Percentiles rank a stretch among this genome's conserved stretches.
Evolutionary conservation across 148 eudicot genomes (phyloP).

Genomic region (Rhododendron simsii): DNA sequence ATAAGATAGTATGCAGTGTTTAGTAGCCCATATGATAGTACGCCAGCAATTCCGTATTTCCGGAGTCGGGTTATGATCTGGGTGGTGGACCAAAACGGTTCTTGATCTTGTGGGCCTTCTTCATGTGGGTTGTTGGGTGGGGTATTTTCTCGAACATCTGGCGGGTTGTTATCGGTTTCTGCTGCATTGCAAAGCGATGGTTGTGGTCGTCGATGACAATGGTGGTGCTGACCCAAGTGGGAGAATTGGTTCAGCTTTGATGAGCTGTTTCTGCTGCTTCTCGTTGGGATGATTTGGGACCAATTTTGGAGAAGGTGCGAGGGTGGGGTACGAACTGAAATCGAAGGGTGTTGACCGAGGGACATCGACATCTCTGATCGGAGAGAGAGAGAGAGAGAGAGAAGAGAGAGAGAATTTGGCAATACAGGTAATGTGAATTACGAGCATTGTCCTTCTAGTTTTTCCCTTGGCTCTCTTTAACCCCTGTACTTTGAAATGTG

Average conservation of each 20-base stretch:
- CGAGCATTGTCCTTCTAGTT: background rate
- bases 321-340: background rate
- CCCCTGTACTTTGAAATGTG: background rate
- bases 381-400: background rate
- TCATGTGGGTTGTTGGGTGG: background rate
- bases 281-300: background rate
- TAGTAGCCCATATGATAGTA: conserved; percentile 20
- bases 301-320: background rate
- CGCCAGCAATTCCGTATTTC: conserved; percentile 20
- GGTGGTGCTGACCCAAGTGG: background rate
- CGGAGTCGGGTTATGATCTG: conserved; percentile 12
- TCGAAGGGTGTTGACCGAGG: background rate
- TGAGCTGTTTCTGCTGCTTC: background rate
- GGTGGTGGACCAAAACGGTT: background rate
- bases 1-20: conserved; percentile 18
- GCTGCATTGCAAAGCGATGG: background rate
- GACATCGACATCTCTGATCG: background rate
- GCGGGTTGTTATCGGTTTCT: background rate
- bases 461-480: background rate
- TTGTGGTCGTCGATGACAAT: background rate
- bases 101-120: background rate
- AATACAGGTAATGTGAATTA: background rate
- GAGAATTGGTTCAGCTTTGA: background rate
- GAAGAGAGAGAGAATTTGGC: background rate
- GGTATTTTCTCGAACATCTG: background rate